A percentile compares a stretch with the other conserved stretches of the same genome.
phyloP scores from a whole-genome alignment of 805 yeast species.

The Candida bentonensis region DNA sequence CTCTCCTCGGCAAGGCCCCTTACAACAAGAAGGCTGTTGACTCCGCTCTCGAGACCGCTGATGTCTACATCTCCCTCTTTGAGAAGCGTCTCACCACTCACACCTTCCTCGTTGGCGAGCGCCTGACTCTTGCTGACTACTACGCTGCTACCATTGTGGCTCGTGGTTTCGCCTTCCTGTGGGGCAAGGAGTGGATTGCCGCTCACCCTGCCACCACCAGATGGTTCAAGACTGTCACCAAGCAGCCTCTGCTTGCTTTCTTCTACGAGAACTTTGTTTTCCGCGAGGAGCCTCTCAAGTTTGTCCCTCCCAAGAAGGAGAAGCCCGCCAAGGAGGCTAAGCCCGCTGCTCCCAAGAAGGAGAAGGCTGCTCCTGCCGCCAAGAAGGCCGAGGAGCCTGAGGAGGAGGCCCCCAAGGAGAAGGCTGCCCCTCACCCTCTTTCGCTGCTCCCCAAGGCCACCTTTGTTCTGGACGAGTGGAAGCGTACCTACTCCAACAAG shows the following conservation, averaged over 20 bases:
- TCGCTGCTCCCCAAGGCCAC: slow-evolving; percentile 55
- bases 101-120: slow-evolving; percentile 63
- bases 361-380: slow-evolving; percentile 16
- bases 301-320: slow-evolving; percentile 65
- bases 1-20: slow-evolving; percentile 50
- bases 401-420: slow-evolving; percentile 13
- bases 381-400: slow-evolving; percentile 5
- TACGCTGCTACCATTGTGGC: slow-evolving; percentile 33
- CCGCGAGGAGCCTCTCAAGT: slow-evolving; percentile 52
- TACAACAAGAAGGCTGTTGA: slow-evolving; percentile 65
- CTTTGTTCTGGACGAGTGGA: slow-evolving; percentile 79
- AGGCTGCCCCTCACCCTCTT: slow-evolving; percentile 87
- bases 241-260: slow-evolving; percentile 33
- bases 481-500: slow-evolving; percentile 91
- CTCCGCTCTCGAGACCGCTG: slow-evolving; percentile 27
- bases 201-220: slow-evolving; percentile 48
- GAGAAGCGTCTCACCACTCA: slow-evolving; percentile 35
- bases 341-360: slow-evolving; percentile 17
- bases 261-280: slow-evolving; percentile 40
- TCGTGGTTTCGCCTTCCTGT: slow-evolving; percentile 45
- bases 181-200: slow-evolving; percentile 53
- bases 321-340: slow-evolving; percentile 35
- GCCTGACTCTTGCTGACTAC: slow-evolving; percentile 51
- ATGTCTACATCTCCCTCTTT: slow-evolving; percentile 24
- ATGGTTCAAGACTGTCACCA: slow-evolving; percentile 50